Evolutionary conservation across 2,329 filamentous ascomycete genomes (phyloP), one percentile per base, ranked within the genome.

Genomic region (Fusarium begoniae): DNA sequence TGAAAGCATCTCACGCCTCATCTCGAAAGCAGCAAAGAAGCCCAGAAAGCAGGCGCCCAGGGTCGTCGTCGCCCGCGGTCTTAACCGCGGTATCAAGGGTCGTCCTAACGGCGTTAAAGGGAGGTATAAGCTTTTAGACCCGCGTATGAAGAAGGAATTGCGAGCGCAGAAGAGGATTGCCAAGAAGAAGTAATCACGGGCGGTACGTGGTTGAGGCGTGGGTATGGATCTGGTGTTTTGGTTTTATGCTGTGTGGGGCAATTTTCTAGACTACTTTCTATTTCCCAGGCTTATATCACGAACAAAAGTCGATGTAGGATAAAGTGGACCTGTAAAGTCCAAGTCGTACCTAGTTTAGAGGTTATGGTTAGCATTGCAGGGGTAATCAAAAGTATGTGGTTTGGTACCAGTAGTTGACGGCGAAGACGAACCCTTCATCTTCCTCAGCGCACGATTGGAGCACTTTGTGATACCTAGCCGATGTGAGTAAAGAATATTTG

Each of bases 51-150:
- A 92, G 75, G 90, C 93, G 69, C 91, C 97, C 72, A 96, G 93
- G 83, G 89, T 99, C 50, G 94, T 99, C 40, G 95, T 98, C 71
- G 96, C 96, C 22, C 90, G 88, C 70, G 96, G 96, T 69, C 84
- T 89, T 57, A 98, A 98, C 83, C 92, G 91, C 76, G 96, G 94
- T 79, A 91, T 97, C 80, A 90, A 93, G 81, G 96, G 95, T 26
- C 88, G 96, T 77, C 96, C 96, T 6, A 93, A 91, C 82, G 96
- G 96, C 68, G 94, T 98, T 30, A 98, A 98, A 89, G 96, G 96
- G 43, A 92, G 94, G 76, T 99, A 99, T 83, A 17, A 17, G 1
- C 15, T 99, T 88, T 96, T 99, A 62, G 96, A 98, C 84, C 87
- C n/a, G n/a, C 26, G 26, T 26, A 26, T 26, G 26, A 26, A 26